phyloP scores from a whole-genome alignment of 495 filamentous ascomycete species.

The Aspergillus kassunensis region DNA sequence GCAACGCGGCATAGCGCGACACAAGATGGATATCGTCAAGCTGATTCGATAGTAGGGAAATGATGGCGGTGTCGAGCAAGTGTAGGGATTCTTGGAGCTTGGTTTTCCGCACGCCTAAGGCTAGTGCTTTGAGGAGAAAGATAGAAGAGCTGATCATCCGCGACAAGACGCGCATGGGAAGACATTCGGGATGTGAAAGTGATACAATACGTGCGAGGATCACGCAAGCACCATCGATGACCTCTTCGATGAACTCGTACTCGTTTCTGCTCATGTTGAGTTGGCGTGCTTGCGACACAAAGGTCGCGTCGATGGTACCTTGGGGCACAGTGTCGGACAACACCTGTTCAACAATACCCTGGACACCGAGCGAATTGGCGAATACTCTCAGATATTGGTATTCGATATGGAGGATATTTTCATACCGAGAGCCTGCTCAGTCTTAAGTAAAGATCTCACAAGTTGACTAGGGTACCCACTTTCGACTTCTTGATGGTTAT shows the following conservation, averaged over 20 bases:
- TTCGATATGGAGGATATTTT: conserved; percentile 28
- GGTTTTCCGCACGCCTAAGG: conserved; percentile 29
- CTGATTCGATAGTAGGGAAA: conserved; percentile 24
- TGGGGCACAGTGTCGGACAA: conserved; percentile 13
- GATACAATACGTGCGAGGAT: conserved; percentile 25
- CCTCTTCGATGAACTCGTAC: conserved; percentile 37
- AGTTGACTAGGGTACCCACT: conserved; percentile 11
- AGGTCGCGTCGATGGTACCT: conserved; percentile 8
- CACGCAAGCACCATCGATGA: conserved; percentile 31
- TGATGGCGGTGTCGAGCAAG: conserved; percentile 33
- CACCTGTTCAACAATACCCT: conserved; percentile 31
- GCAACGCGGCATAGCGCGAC: conserved; percentile 31
- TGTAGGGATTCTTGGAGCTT: conserved; percentile 32
- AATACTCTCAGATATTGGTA: conserved; percentile 37
- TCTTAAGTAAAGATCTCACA: background rate
- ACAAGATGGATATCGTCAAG: conserved; percentile 38
- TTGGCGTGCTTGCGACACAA: background rate
- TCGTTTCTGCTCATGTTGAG: conserved; percentile 15
- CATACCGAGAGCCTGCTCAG: background rate
- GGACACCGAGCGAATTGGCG: conserved; percentile 35
- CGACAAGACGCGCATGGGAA: conserved; percentile 34
- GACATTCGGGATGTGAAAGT: conserved; percentile 23
- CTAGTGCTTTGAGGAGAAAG: conserved; percentile 39
- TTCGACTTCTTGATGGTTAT: conserved; percentile 4
- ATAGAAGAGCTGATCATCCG: conserved; percentile 38